Conservation (phyloP, 331 rosid species). For the Malus hybrid region DNA sequence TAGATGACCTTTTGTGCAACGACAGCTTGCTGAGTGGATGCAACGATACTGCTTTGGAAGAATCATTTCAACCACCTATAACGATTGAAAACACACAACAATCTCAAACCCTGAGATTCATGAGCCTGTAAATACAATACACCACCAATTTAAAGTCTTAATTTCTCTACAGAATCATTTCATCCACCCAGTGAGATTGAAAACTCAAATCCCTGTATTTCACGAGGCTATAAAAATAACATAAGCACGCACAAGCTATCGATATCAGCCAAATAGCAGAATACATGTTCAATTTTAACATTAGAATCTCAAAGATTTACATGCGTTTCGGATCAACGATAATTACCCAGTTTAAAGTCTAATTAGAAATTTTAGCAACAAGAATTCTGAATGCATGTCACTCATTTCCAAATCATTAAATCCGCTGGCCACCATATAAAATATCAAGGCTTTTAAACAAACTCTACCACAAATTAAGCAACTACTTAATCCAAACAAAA, state of each 20-base stretch:
- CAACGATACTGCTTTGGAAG: constrained; percentile 84
- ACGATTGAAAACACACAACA: constrained; percentile 2
- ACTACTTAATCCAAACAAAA: constrained; percentile 1
- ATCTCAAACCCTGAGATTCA: neutral
- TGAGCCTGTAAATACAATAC: neutral
- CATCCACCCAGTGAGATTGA: neutral
- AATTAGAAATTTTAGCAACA: neutral
- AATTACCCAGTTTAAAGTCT: neutral
- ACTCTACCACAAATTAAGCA: constrained; percentile 3
- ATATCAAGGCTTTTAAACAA: neutral
- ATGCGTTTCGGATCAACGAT: neutral
- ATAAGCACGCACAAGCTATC: neutral
- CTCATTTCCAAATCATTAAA: constrained; percentile 14
- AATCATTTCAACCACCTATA: constrained; percentile 52
- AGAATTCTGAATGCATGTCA: constrained; percentile 4
- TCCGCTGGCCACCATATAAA: constrained; percentile 12
- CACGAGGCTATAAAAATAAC: neutral
- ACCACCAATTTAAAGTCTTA: neutral
- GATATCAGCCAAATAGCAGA: neutral
- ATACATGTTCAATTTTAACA: neutral
- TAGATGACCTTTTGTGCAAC: constrained; percentile 81
- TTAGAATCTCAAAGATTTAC: neutral
- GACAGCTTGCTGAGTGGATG: constrained; percentile 82
- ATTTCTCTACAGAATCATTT: neutral
- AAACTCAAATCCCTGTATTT: neutral